phyloP scores from a whole-genome alignment of 768 basidiomycete genomes.

The Zangia roseola region DNA sequence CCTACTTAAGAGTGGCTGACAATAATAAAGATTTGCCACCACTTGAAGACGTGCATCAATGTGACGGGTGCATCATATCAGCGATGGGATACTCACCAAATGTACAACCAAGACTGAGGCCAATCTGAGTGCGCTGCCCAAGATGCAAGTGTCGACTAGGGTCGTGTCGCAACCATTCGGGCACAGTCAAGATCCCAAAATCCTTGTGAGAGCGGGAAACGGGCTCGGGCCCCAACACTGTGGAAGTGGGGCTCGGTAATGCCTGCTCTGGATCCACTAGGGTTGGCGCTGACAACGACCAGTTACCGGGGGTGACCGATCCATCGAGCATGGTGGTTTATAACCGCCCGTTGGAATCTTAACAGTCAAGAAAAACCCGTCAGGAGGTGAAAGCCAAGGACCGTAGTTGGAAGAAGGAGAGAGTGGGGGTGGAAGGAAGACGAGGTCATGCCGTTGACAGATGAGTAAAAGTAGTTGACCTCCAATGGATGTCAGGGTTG shows the following conservation, averaged over 20 bases:
- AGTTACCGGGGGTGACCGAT: conserved; percentile 2
- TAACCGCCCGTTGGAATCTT: not conserved
- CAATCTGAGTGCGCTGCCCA: conserved; percentile 39
- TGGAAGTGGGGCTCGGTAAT: not conserved
- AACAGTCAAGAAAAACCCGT: not conserved
- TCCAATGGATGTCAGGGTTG: conserved; percentile 11
- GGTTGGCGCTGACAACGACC: conserved; percentile 17
- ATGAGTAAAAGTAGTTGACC: conserved; percentile 3
- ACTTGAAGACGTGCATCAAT: conserved; percentile 12
- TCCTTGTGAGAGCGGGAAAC: conserved; percentile 12
- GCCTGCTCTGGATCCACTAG: conserved; percentile 11
- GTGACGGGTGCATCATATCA: not conserved
- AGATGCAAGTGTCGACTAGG: conserved; percentile 37
- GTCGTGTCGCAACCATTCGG: conserved; percentile 40
- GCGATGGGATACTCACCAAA: conserved; percentile 34
- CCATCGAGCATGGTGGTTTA: conserved; percentile 13
- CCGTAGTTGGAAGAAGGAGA: conserved; percentile 13
- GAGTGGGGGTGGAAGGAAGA: conserved; percentile 4
- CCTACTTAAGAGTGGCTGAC: conserved; percentile 74
- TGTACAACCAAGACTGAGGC: conserved; percentile 49
- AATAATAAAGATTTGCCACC: conserved; percentile 78
- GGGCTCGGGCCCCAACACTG: not conserved
- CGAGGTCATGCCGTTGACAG: not conserved
- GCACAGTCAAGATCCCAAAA: conserved; percentile 50
- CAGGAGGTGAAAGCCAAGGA: conserved; percentile 11